phyloP scores from a whole-genome alignment of 2,329 filamentous ascomycete species.

The Clarireedia hainanense region DNA sequence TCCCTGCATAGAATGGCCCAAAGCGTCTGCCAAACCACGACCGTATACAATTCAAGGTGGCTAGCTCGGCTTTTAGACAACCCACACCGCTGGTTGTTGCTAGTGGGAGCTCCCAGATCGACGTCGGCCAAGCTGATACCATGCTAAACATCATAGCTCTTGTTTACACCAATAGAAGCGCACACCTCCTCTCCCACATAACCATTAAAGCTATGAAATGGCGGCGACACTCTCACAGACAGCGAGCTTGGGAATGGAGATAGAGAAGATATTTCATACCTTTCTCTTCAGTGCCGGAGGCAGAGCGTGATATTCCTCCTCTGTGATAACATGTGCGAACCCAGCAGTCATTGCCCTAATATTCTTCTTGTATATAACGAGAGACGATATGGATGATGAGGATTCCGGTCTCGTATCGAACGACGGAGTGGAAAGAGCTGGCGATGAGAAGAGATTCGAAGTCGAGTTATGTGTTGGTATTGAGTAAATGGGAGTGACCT shows the following conservation, averaged over 20 bases:
- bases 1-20: slow-evolving; percentile 4
- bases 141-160: slow-evolving; percentile 6
- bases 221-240: background rate
- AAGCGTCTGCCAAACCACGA: slow-evolving; percentile 9
- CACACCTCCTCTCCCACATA: background rate
- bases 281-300: slow-evolving; percentile 43
- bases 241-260: background rate
- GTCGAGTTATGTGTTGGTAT: slow-evolving; percentile 13
- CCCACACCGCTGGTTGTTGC: slow-evolving; percentile 2
- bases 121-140: background rate
- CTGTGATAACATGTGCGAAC: slow-evolving; percentile 24
- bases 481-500: slow-evolving; percentile 15
- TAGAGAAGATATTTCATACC: slow-evolving; percentile 32
- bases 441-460: slow-evolving; percentile 16
- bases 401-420: slow-evolving; percentile 22
- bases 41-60: slow-evolving; percentile 3
- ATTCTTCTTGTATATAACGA: slow-evolving; percentile 23
- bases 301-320: slow-evolving; percentile 43
- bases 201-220: background rate
- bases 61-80: background rate
- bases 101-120: slow-evolving; percentile 1
- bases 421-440: slow-evolving; percentile 21
- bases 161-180: background rate
- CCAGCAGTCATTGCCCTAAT: slow-evolving; percentile 26
- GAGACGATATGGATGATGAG: slow-evolving; percentile 14